These are phyloP conservation scores for Alternaria tenuissima DNA, from an alignment of 2,329 filamentous ascomycete genomes.

Conservation along the genomic window DNA sequence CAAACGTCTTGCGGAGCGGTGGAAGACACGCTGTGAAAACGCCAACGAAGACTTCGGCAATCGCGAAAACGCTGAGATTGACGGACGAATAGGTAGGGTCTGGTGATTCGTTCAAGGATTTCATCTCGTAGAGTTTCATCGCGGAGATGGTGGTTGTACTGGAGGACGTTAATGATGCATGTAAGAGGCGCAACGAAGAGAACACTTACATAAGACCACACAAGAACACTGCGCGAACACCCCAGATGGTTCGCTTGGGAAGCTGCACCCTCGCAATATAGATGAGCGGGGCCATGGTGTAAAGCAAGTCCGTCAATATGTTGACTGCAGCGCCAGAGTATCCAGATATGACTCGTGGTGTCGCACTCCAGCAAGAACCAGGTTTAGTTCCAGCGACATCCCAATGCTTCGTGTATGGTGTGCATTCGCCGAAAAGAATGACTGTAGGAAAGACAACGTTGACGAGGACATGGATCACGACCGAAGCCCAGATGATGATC, in stretches of 20 bases:
- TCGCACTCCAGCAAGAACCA: slow-evolving; percentile 34
- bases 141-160: slow-evolving; percentile 40
- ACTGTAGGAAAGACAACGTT: slow-evolving; percentile 36
- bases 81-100: slow-evolving; percentile 35
- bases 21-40: slow-evolving; percentile 39
- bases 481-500: slow-evolving; percentile 32
- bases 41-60: slow-evolving; percentile 37
- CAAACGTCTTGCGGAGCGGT: slow-evolving; percentile 38
- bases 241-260: slow-evolving; percentile 35
- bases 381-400: slow-evolving; percentile 27
- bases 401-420: slow-evolving; percentile 35
- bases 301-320: slow-evolving; percentile 36
- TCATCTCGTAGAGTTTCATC: slow-evolving; percentile 38
- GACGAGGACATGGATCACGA: slow-evolving; percentile 29
- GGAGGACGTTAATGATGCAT: background rate
- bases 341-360: slow-evolving; percentile 36
- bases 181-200: fast-evolving
- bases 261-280: slow-evolving; percentile 37
- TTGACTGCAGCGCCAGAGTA: slow-evolving; percentile 38
- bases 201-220: slow-evolving; percentile 35
- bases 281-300: slow-evolving; percentile 33
- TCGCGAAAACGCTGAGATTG: slow-evolving; percentile 36
- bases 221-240: slow-evolving; percentile 38
- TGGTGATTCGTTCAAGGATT: slow-evolving; percentile 25
- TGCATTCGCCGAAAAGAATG: slow-evolving; percentile 35